Percentiles rank a stretch among this genome's conserved stretches.
Conservation (phyloP, 2,329 filamentous ascomycete genomes). For the Alternaria metachromatica region DNA sequence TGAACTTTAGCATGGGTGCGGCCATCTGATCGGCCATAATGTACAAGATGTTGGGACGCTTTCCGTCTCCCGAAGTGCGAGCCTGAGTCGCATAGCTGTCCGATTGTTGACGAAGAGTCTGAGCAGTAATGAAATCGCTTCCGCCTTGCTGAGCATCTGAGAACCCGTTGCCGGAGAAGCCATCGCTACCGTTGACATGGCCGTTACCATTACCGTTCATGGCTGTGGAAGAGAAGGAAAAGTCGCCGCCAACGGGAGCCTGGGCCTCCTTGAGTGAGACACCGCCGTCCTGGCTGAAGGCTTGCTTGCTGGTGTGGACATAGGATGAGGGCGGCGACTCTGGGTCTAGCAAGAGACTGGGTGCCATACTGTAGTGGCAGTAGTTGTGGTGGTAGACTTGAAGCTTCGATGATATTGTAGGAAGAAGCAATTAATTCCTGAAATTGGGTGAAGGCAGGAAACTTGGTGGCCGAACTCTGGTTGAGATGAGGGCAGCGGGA, state of each 20-base stretch:
- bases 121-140: conserved; percentile 33
- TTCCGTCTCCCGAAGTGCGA: conserved; percentile 18
- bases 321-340: conserved; percentile 27
- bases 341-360: conserved; percentile 36
- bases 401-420: background rate
- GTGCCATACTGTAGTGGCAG: conserved; percentile 34
- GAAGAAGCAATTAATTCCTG: background rate
- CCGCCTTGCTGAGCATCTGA: conserved; percentile 21
- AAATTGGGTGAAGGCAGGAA: background rate
- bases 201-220: conserved; percentile 17
- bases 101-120: conserved; percentile 35
- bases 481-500: conserved; percentile 12
- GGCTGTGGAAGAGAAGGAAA: conserved; percentile 24
- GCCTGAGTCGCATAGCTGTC: conserved; percentile 29
- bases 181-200: conserved; percentile 21
- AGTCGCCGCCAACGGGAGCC: conserved; percentile 19
- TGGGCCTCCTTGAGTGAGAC: conserved; percentile 33
- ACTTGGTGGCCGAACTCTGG: background rate
- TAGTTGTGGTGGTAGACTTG: background rate
- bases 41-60: conserved; percentile 79
- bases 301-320: conserved; percentile 23
- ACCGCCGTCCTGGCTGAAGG: conserved; percentile 21
- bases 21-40: conserved; percentile 98
- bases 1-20: conserved; percentile 88
- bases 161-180: conserved; percentile 13